phyloP scores from a whole-genome alignment of 2,329 filamentous ascomycete species.

The Cladosporium velox region DNA sequence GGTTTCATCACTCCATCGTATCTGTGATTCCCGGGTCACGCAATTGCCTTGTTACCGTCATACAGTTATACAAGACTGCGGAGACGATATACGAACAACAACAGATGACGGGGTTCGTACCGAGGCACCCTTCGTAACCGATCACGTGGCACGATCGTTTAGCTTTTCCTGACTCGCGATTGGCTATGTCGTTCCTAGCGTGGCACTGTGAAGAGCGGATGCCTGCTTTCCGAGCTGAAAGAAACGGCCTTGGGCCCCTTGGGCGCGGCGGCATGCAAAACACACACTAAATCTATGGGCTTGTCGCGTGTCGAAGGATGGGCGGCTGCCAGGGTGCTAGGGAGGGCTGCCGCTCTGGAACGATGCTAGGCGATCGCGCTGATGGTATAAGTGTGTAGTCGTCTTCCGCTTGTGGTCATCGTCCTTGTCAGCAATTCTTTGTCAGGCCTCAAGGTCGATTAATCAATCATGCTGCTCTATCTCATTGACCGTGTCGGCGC shows the following conservation, averaged over 20 bases:
- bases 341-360: neutral
- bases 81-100: neutral
- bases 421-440: neutral
- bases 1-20: neutral
- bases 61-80: neutral
- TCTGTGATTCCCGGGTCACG: neutral
- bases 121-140: slow-evolving; percentile 6
- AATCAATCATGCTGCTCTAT: slow-evolving; percentile 20
- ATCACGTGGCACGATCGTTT: slow-evolving; percentile 7
- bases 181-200: neutral
- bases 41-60: neutral
- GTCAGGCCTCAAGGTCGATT: neutral
- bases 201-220: slow-evolving; percentile 1
- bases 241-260: no score
- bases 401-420: neutral
- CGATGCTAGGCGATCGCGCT: slow-evolving; percentile 3
- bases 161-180: neutral
- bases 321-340: slow-evolving; percentile 6
- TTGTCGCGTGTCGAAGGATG: neutral
- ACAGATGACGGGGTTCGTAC: neutral
- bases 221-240: slow-evolving; percentile 3
- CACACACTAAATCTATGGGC: neutral
- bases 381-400: slow-evolving; percentile 4
- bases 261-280: neutral
- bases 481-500: slow-evolving; percentile 27